These are phyloP conservation scores for Groenewaldozyma auringiensis DNA, from an alignment of 1,139 yeast genomes.

Conservation along the genomic window DNA sequence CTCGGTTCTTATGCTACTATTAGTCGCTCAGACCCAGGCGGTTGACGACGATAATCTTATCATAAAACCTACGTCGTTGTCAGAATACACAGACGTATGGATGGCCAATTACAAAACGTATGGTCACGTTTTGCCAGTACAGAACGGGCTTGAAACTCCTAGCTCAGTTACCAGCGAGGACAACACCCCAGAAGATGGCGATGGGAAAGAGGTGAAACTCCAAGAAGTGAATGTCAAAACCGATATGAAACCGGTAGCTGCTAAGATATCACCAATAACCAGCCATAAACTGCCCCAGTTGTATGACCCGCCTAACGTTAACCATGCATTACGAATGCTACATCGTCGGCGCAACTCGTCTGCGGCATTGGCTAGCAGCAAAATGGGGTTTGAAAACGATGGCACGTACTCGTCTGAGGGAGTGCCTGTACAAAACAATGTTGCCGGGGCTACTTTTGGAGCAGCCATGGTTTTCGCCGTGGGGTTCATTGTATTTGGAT, in stretches of 20 bases:
- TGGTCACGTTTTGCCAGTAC: slow-evolving; percentile 24
- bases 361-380: background rate
- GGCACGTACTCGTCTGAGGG: background rate
- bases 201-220: background rate
- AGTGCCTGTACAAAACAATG: background rate
- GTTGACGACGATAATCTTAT: background rate
- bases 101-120: slow-evolving; percentile 14
- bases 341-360: background rate
- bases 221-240: background rate
- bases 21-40: too few species aligned
- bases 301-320: background rate
- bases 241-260: background rate
- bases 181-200: background rate
- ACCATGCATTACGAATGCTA: background rate
- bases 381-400: background rate
- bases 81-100: slow-evolving; percentile 15
- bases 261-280: background rate
- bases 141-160: too few species aligned
- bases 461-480: background rate
- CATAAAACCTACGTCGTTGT: slow-evolving; percentile 10
- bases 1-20: too few species aligned
- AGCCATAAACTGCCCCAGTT: background rate
- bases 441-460: background rate
- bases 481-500: slow-evolving; percentile 1
- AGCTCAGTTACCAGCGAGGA: too few species aligned